These are phyloP conservation scores for Flaveria ramosissima DNA, from an alignment of 129 eudicot species.

Conservation along the genomic window DNA sequence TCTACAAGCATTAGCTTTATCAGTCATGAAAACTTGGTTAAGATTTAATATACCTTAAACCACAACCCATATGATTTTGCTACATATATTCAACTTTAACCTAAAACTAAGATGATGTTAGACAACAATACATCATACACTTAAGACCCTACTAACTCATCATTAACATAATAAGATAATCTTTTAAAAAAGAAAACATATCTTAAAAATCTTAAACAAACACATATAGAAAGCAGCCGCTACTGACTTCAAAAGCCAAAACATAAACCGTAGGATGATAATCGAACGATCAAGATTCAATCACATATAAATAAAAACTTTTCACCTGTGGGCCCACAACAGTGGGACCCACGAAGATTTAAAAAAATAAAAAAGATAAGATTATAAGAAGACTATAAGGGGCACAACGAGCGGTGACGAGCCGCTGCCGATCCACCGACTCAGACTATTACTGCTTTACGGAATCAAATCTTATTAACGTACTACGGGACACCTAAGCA, in stretches of 20 bases:
- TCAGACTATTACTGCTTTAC: conserved; percentile 24
- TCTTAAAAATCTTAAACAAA: no score
- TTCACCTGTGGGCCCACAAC: background rate
- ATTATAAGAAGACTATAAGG: conserved; percentile 4
- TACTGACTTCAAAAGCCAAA: conserved; percentile 6
- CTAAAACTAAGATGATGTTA: no score
- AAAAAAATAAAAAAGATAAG: background rate
- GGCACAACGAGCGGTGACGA: conserved; percentile 50
- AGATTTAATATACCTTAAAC: no score
- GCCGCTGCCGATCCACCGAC: conserved; percentile 47
- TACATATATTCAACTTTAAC: no score
- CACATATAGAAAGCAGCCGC: background rate
- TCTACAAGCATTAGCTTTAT: no score
- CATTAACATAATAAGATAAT: no score
- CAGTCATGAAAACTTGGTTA: no score
- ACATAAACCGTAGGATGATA: background rate
- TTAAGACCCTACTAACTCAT: no score
- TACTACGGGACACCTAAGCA: background rate
- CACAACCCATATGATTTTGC: no score
- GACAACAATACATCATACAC: no score
- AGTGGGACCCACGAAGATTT: conserved; percentile 30
- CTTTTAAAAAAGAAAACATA: no score
- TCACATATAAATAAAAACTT: background rate
- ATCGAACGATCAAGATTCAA: background rate
- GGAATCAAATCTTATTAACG: conserved; percentile 31